Evolutionary conservation across 1,139 yeast species (phyloP), one percentile per base, ranked within the genome.

Genomic region (Scheffersomyces cryptocercus): DNA sequence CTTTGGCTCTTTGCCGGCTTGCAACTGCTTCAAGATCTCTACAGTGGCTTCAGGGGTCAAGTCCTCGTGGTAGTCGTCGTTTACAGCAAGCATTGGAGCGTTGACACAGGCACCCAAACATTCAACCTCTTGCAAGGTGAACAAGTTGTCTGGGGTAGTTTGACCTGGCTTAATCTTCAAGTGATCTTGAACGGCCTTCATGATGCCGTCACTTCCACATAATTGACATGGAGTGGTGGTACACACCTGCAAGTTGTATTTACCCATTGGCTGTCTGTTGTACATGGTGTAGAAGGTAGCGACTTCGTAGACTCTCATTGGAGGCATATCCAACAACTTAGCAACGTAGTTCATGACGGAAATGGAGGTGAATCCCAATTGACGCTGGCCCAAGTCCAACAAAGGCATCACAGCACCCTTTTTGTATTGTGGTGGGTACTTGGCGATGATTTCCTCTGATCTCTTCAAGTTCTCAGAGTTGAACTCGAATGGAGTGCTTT

Each of bases 301-400:
- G 48, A 88, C 96, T 66, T 88, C 96, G 66, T 88, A 88, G 29
- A 88, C 96, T 72, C 96, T 82, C 96, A 88, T 88, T 51, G 96
- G 96, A 29, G 96, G 96, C 85, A 88, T 85, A 59, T 88, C 93
- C 59, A 88, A 77, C 60, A 85, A 62, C 67, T 85, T 82, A 48
- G 96, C 96, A 36, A 88, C 96, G 63, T 91, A 90, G 71, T 91
- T 89, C 93, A 93, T 88, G 50, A 90, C 96, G 26, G 91, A 78
- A 53, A 89, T 87, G 39, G 96, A 86, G 39, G 95, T 86, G 73
- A 85, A 88, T 0, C 96, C 96, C 47, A 77, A 75, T 68, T 88
- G 96, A 61, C 95, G 87, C 69, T 88, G 96, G 37, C 95, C 96
- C 56, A 88, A 73, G 61, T 88, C 95, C 54, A 88, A 77, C 48